Percentiles rank a stretch among this genome's conserved stretches.
These are phyloP conservation scores for Pythium pyrilobum DNA, from an alignment of 352 stramenopile species.

Conservation along the genomic window DNA sequence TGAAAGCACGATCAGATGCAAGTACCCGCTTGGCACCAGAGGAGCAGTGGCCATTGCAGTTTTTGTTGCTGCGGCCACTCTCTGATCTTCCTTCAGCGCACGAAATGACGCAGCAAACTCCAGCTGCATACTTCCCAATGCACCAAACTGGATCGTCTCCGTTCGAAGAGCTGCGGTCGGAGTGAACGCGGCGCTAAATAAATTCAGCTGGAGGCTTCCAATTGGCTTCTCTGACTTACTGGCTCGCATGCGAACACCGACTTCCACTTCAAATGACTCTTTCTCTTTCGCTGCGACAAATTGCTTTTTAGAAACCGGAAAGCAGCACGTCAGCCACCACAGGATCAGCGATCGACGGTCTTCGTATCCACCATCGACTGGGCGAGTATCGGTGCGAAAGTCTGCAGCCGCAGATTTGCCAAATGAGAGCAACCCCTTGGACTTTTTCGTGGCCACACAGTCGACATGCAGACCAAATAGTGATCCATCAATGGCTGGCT, in stretches of 20 bases:
- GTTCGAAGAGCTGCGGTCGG: background rate
- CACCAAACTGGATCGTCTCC: conserved; percentile 21
- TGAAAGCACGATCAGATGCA: conserved; percentile 37
- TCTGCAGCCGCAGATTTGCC: conserved; percentile 8
- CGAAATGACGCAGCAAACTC: conserved; percentile 23
- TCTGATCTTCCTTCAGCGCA: background rate
- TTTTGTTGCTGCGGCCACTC: background rate
- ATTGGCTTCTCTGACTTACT: conserved; percentile 18
- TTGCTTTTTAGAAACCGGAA: conserved; percentile 18
- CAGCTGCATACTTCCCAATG: conserved; percentile 21
- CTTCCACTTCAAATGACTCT: conserved; percentile 26
- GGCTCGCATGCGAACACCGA: conserved; percentile 14
- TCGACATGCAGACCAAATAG: conserved; percentile 14
- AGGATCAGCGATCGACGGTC: background rate
- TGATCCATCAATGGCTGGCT: background rate
- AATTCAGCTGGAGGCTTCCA: conserved; percentile 29
- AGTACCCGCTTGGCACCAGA: conserved; percentile 26
- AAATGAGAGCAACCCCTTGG: conserved; percentile 21
- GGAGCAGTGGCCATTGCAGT: conserved; percentile 3
- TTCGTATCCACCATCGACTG: background rate
- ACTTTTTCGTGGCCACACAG: conserved; percentile 22
- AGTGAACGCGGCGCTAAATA: conserved; percentile 10
- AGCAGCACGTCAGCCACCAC: conserved; percentile 21
- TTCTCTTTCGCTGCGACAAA: conserved; percentile 25
- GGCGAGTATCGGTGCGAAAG: conserved; percentile 3